A percentile compares a stretch with the other conserved stretches of the same genome.
phyloP scores from a whole-genome alignment of 257 asterid species.

The Nicotiana otophora region DNA sequence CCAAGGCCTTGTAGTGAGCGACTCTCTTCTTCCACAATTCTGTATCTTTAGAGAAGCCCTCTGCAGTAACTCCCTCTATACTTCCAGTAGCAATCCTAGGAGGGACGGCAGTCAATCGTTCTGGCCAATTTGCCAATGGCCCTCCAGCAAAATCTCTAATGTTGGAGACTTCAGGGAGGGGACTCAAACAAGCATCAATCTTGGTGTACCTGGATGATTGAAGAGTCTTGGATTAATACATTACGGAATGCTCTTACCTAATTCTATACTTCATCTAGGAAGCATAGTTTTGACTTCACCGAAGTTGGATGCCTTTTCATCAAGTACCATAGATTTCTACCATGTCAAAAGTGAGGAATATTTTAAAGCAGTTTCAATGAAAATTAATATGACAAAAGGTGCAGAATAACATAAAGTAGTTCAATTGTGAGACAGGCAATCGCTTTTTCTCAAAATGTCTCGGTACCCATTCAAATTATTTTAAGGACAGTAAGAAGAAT shows the following conservation, averaged over 20 bases:
- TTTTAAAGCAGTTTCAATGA: neutral
- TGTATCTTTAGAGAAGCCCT: constrained; percentile 38
- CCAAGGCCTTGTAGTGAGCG: constrained; percentile 58
- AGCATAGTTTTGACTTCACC: neutral
- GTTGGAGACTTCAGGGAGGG: constrained; percentile 71
- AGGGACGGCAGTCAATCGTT: constrained; percentile 62
- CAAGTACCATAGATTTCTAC: neutral
- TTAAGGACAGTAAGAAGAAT: too few relatives aligned
- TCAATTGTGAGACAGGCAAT: neutral
- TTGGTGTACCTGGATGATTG: constrained; percentile 61
- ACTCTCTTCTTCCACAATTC: constrained; percentile 69
- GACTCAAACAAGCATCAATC: constrained; percentile 79
- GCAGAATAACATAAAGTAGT: neutral
- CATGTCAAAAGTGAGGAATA: neutral
- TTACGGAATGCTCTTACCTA: neutral
- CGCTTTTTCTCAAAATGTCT: too few relatives aligned
- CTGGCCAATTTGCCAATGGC: constrained; percentile 66
- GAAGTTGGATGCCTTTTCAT: neutral
- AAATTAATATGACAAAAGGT: neutral
- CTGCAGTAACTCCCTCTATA: constrained; percentile 46
- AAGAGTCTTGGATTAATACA: too few relatives aligned
- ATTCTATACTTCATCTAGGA: too few relatives aligned
- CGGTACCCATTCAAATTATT: too few relatives aligned
- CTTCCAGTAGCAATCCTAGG: constrained; percentile 65
- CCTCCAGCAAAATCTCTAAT: constrained; percentile 67